Evolutionary conservation across 1,284 basidiomycete genomes (phyloP), one percentile per base, ranked within the genome.

Genomic region (Cutaneotrichosporon sp.): DNA sequence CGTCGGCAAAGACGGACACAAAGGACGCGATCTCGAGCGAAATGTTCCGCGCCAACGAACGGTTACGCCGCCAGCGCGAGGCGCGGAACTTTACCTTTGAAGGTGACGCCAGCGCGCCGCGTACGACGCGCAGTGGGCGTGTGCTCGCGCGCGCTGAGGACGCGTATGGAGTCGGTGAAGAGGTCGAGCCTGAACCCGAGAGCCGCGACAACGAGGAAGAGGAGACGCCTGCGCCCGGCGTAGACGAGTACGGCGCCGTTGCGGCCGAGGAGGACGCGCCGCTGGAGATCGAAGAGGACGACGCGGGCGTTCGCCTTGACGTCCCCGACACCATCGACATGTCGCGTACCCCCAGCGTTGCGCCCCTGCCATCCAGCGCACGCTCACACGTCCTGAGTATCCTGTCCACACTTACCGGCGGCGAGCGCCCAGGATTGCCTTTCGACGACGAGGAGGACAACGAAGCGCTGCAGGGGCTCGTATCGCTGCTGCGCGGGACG

Each of bases 401-500:
- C 17, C 59, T 74, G 8, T 49, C 58, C 10, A 67, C 59, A 12
- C 52, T 72, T 9, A 70, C 65, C 15, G 65, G 63, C 0, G 52
- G 55, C 12, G 42, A 54, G 7, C 46, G 44, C 1, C 42, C 58
- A 30, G 64, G 63, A 0, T 55, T 62, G 4, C 64, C 68, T 1
- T 66, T 69, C 26, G 48, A 46, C 1, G 64, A 69, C 30, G 72
- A 72, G 51, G 67, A 68, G 15, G 61, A 61, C 40, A 71, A 72
- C 40, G 73, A 75, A 49, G 65, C 69, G 8, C 51, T 75, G 33
- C 58, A 63, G 40, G 67, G 68, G 45, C 70, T 94, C 4, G 66
- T 75, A 1, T 80, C 81, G 44, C 73, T 94, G 21, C 74, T 93
- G 5, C 70, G 75, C 20, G 90, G 89, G 3, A 89, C 88, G 1